Base-by-base conservation (phyloP, 192 early-diverging fungal genomes). In the Linnemannia hyalina region DNA sequence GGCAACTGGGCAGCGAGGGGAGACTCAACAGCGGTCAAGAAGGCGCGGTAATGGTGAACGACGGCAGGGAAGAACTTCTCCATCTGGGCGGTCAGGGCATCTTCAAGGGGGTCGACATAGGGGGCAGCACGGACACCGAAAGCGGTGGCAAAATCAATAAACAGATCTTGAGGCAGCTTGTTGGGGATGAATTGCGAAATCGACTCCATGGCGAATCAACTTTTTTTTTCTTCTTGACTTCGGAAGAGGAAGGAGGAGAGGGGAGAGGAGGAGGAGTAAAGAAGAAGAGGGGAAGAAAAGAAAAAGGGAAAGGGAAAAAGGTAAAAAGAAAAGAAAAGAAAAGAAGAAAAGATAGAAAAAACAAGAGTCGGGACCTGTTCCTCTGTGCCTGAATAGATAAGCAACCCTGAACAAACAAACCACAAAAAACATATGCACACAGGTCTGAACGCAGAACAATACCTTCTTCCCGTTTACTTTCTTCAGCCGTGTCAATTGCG, bases 1-100 rank as follows among this genome's bases (percentile, higher is more conserved):
- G 93, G 93, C 71, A 94, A 86, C n/a, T 88, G 54, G 11, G 36
- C 40, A 2, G 75, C 65, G 29, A 90, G 70, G 16, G 89, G 89
- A 0, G 88, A 89, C 55, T 86, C 78, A 57, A 78, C 82, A 11
- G 78, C 71, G 32, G 41, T 65, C 26, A 90, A 70, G 76, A 87
- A 88, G 8, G 75, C 70, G 15, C 71, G 74, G 23, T 80, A 46
- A 46, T 88, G 70, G 52, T 88, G 76, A 38, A 74, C 77, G 5
- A 75, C 29, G 13, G 80, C 72, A 32, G 89, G 89, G 35, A 80
- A 44, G 76, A 69, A 65, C 70, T 76, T 80, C 65, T 86, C 84
- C 47, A 81, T n/a, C 74, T 81, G 79, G 68, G 70, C 60, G 6
- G 47, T 44, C 26, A 86, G 5, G 26, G 84, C 84, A 6, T 42